A percentile compares a stretch with the other conserved stretches of the same genome.
Evolutionary conservation across 2,329 filamentous ascomycete species (phyloP).

Genomic region (Paecilomyces formosus): DNA sequence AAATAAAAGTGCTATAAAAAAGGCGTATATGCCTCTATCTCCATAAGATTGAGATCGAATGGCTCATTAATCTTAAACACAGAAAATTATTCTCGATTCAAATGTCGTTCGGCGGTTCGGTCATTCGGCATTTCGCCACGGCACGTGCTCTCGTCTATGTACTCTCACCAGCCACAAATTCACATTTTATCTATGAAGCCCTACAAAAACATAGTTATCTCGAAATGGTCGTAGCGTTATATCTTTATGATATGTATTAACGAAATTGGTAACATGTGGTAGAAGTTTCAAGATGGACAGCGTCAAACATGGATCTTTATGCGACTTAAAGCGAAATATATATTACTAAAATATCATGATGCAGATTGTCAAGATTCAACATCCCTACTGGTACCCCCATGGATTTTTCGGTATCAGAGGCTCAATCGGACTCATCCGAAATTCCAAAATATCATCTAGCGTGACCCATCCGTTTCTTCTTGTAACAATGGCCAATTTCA

Average conservation of each 20-base stretch:
- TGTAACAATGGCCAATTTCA: conserved; percentile 6
- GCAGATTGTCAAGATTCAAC: no score
- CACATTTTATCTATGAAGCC: background rate
- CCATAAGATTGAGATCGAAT: background rate
- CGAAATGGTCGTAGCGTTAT: background rate
- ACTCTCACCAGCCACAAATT: background rate
- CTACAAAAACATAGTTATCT: background rate
- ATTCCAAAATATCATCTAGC: conserved; percentile 9
- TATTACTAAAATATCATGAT: no score
- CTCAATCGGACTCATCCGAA: conserved; percentile 5
- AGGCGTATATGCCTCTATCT: background rate
- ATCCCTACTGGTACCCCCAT: background rate
- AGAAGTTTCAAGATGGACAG: background rate
- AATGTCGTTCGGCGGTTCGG: background rate
- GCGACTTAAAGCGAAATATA: no score
- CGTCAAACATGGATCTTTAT: background rate
- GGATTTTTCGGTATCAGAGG: background rate
- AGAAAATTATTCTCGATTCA: background rate
- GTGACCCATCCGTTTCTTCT: conserved; percentile 8
- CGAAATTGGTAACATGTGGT: background rate
- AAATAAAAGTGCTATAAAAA: background rate
- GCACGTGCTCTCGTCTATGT: background rate
- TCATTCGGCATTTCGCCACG: background rate
- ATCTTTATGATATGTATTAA: background rate
- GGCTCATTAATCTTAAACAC: background rate